Conservation (phyloP, 495 filamentous ascomycete species). For the Daldinia loculata region DNA sequence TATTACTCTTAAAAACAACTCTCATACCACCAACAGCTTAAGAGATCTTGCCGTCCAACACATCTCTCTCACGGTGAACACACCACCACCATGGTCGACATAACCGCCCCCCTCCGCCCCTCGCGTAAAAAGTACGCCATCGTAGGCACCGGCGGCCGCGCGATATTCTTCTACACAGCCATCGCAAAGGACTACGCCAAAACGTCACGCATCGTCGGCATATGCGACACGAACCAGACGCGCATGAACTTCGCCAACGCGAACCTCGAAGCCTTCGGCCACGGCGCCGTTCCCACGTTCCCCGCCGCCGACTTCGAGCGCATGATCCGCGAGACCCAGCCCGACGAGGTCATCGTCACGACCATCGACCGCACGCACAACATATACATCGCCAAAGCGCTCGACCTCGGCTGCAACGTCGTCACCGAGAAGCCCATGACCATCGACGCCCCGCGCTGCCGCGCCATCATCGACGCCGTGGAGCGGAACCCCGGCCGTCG, state of each 20-base stretch:
- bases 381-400: constrained; percentile 62
- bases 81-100: constrained; percentile 28
- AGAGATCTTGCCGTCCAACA: background rate
- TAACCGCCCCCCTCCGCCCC: constrained; percentile 20
- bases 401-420: constrained; percentile 65
- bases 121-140: constrained; percentile 53
- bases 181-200: constrained; percentile 58
- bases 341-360: constrained; percentile 66
- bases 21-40: background rate
- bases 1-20: background rate
- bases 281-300: constrained; percentile 58
- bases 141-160: constrained; percentile 56
- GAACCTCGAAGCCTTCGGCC: constrained; percentile 46
- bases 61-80: background rate
- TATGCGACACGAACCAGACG: constrained; percentile 61
- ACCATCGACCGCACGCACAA: constrained; percentile 68
- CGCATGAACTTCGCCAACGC: constrained; percentile 56
- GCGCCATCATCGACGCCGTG: constrained; percentile 57
- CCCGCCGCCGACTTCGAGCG: constrained; percentile 60
- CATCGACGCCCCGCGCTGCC: constrained; percentile 62
- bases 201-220: constrained; percentile 59
- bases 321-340: constrained; percentile 62
- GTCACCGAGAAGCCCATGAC: constrained; percentile 70
- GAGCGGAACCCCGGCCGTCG: constrained; percentile 45
- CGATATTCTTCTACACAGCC: constrained; percentile 65